Evolutionary conservation across 2,329 filamentous ascomycete genomes (phyloP).

Genomic region (Zymoseptoria tritici): DNA sequence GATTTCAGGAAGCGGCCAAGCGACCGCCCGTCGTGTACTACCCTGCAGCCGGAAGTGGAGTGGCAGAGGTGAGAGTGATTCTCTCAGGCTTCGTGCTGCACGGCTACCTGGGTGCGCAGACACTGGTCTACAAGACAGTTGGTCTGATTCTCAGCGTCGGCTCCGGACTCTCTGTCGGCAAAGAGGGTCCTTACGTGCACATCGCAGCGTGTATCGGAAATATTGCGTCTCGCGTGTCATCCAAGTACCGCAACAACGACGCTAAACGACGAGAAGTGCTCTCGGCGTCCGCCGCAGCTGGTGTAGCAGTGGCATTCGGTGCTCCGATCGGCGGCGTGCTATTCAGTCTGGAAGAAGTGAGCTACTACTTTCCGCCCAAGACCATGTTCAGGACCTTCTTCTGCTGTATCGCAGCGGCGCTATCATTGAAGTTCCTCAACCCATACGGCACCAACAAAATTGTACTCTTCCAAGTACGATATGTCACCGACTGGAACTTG

Average conservation of each 20-base stretch:
- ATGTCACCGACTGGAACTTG: slow-evolving; percentile 82
- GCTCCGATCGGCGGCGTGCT: slow-evolving; percentile 84
- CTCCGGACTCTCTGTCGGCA: slow-evolving; percentile 87
- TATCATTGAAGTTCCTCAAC: slow-evolving; percentile 90
- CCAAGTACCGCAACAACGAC: slow-evolving; percentile 90
- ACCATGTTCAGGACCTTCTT: slow-evolving; percentile 97
- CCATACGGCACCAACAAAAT: slow-evolving; percentile 96
- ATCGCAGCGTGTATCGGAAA: slow-evolving; percentile 94
- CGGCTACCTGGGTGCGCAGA: slow-evolving; percentile 85
- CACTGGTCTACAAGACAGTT: slow-evolving; percentile 74
- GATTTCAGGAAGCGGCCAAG: slow-evolving; percentile 32
- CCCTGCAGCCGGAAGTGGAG: slow-evolving; percentile 88
- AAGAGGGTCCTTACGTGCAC: slow-evolving; percentile 95
- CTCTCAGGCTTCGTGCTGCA: slow-evolving; percentile 96
- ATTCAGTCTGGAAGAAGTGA: slow-evolving; percentile 90
- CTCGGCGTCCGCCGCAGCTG: slow-evolving; percentile 85
- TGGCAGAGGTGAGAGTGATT: slow-evolving; percentile 95
- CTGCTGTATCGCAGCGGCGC: slow-evolving; percentile 82
- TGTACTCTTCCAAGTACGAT: slow-evolving; percentile 90
- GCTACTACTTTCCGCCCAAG: slow-evolving; percentile 96
- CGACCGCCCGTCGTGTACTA: slow-evolving; percentile 82
- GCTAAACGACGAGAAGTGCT: slow-evolving; percentile 87
- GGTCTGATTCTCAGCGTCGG: slow-evolving; percentile 82
- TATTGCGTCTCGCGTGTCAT: slow-evolving; percentile 85
- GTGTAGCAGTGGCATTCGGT: slow-evolving; percentile 90